phyloP scores from a whole-genome alignment of 768 basidiomycete species.

The Lentinula sp. region DNA sequence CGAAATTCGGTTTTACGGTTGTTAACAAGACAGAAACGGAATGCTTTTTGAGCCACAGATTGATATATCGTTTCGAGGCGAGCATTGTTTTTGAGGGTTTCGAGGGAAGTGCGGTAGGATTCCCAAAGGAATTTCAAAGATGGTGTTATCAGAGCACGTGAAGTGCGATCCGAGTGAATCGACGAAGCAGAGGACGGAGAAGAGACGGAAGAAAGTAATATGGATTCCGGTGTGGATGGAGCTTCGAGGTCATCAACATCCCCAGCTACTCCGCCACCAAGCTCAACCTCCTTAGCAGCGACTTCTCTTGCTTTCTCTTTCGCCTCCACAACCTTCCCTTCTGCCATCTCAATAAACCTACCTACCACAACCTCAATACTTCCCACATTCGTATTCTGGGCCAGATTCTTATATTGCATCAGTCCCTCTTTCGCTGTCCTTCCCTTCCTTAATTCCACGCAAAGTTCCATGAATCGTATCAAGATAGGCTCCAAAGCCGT shows the following conservation, averaged over 20 bases:
- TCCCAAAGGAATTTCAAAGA: conserved; percentile 99
- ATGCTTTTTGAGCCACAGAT: conserved; percentile 96
- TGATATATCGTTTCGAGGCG: conserved; percentile 92
- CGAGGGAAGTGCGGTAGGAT: conserved; percentile 91
- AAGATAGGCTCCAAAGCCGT: conserved; percentile 92
- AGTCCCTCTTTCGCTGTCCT: conserved; percentile 92
- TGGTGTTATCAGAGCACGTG: conserved; percentile 90
- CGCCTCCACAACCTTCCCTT: conserved; percentile 78
- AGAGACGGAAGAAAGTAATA: conserved; percentile 77
- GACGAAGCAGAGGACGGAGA: conserved; percentile 44
- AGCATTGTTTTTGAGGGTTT: conserved; percentile 94
- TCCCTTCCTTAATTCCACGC: conserved; percentile 91
- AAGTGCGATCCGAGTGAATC: conserved; percentile 91
- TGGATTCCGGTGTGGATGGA: conserved; percentile 90
- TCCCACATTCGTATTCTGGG: conserved; percentile 85
- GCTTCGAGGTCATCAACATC: conserved; percentile 96
- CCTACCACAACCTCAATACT: conserved; percentile 92
- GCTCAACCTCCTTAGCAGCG: conserved; percentile 41
- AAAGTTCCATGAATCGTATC: conserved; percentile 92
- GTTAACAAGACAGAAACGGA: conserved; percentile 93
- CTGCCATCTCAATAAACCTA: conserved; percentile 74
- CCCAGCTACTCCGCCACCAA: conserved; percentile 19
- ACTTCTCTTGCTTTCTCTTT: conserved; percentile 88
- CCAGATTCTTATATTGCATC: conserved; percentile 97
- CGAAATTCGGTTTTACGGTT: conserved; percentile 96